Percentiles rank a stretch among this genome's conserved stretches.
Conservation (phyloP, 1,139 yeast species). For the Pneumocystis murina region DNA sequence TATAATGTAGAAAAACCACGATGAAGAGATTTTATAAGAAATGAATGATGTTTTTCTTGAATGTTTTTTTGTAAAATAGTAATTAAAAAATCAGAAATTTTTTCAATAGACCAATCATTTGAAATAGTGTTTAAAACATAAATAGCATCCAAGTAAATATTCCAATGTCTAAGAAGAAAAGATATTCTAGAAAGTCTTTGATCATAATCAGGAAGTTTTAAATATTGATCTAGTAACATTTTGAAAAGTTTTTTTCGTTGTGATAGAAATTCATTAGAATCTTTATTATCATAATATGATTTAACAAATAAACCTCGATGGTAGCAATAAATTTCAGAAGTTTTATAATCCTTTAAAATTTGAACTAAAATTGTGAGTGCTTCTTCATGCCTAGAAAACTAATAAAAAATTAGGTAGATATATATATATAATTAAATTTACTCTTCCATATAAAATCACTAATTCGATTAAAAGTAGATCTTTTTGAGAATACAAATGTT, state of each 20-base stretch:
- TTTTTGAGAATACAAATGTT: slow-evolving; percentile 21
- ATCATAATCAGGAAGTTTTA: slow-evolving; percentile 18
- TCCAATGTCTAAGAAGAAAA: slow-evolving; percentile 22
- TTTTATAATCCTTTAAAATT: slow-evolving; percentile 23
- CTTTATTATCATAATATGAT: slow-evolving; percentile 4
- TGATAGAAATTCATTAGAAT: slow-evolving; percentile 6
- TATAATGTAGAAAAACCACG: not conserved
- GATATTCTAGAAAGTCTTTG: slow-evolving; percentile 19
- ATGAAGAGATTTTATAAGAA: slow-evolving; percentile 8
- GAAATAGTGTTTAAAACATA: slow-evolving; percentile 22
- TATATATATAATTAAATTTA: not conserved
- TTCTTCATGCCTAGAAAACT: slow-evolving; percentile 22
- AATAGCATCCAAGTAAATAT: slow-evolving; percentile 19
- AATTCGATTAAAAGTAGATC: slow-evolving; percentile 23
- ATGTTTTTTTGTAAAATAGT: slow-evolving; percentile 14
- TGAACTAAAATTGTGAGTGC: slow-evolving; percentile 23
- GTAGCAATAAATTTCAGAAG: slow-evolving; percentile 24
- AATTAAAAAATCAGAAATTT: slow-evolving; percentile 20
- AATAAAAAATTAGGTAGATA: not conserved
- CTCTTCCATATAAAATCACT: slow-evolving; percentile 22
- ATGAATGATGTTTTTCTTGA: slow-evolving; percentile 13
- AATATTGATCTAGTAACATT: slow-evolving; percentile 19
- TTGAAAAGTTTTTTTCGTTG: slow-evolving; percentile 19
- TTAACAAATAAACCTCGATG: slow-evolving; percentile 16
- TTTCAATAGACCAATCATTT: slow-evolving; percentile 25